Percentiles rank a stretch among this genome's conserved stretches.
phyloP scores from a whole-genome alignment of 169 alveolate genomes.

The Cryptosporidium xiaoi region DNA sequence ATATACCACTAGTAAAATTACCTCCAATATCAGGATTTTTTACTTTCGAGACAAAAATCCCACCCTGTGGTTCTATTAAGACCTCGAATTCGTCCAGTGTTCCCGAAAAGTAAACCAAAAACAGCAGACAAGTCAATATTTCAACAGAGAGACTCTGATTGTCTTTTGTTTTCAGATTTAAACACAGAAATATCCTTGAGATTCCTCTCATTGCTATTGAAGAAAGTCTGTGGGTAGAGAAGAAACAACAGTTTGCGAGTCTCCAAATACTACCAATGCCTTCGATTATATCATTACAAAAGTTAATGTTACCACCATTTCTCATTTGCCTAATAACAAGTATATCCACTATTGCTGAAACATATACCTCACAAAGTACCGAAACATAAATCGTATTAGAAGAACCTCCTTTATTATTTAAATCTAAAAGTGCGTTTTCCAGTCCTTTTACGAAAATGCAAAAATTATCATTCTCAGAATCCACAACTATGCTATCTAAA shows the following conservation, averaged over 20 bases:
- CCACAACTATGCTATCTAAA: not conserved
- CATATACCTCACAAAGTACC: slow-evolving; percentile 57
- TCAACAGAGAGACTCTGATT: not conserved
- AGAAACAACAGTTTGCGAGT: slow-evolving; percentile 4
- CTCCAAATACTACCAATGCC: slow-evolving; percentile 37
- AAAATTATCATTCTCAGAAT: slow-evolving; percentile 38
- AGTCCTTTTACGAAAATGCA: slow-evolving; percentile 41
- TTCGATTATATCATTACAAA: not conserved
- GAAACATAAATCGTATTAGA: slow-evolving; percentile 18
- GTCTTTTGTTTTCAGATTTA: not conserved
- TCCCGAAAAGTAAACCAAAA: slow-evolving; percentile 20
- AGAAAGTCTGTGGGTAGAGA: slow-evolving; percentile 50
- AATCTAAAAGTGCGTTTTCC: slow-evolving; percentile 28
- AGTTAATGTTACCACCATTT: not conserved
- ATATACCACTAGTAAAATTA: not conserved
- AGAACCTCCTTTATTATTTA: not conserved
- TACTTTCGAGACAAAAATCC: not conserved
- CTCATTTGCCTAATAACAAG: slow-evolving; percentile 58
- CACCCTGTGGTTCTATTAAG: slow-evolving; percentile 34
- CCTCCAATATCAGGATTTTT: not conserved
- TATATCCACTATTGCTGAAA: slow-evolving; percentile 48
- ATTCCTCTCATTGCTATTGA: slow-evolving; percentile 62
- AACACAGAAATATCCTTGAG: slow-evolving; percentile 34
- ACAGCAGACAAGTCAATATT: slow-evolving; percentile 20
- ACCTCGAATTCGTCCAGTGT: slow-evolving; percentile 38